Conservation (phyloP, 2,329 filamentous ascomycete species). For the Fusarium veterinarium region DNA sequence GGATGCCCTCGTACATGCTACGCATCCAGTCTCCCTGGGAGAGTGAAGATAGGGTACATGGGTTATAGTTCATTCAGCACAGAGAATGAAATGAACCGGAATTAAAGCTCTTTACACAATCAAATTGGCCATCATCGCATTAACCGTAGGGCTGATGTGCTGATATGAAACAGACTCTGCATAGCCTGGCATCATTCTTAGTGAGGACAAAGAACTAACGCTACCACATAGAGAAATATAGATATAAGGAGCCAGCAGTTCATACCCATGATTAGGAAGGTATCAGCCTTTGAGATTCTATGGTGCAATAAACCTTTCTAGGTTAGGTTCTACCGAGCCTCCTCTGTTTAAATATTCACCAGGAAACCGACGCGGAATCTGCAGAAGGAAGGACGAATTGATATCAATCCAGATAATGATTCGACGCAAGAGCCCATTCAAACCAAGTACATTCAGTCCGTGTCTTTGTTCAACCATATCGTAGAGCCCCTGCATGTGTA, state of each 20-base stretch:
- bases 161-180: too few relatives aligned
- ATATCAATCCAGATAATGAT: background rate
- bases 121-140: too few relatives aligned
- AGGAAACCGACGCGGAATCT: background rate
- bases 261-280: too few relatives aligned
- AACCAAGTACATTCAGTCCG: background rate
- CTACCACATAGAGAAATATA: too few relatives aligned
- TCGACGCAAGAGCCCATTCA: background rate
- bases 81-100: too few relatives aligned
- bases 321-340: background rate
- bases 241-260: background rate
- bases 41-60: background rate
- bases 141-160: too few relatives aligned
- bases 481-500: background rate
- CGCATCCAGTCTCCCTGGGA: accelerated
- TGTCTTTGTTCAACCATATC: background rate
- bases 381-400: background rate
- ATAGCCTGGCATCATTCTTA: too few relatives aligned
- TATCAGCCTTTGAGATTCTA: background rate
- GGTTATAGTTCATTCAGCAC: too few relatives aligned
- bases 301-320: background rate
- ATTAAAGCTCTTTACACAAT: too few relatives aligned
- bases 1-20: background rate
- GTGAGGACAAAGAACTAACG: too few relatives aligned
- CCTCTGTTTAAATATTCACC: background rate